phyloP scores from a whole-genome alignment of 345 rosid genomes.

The Litchi chinensis region DNA sequence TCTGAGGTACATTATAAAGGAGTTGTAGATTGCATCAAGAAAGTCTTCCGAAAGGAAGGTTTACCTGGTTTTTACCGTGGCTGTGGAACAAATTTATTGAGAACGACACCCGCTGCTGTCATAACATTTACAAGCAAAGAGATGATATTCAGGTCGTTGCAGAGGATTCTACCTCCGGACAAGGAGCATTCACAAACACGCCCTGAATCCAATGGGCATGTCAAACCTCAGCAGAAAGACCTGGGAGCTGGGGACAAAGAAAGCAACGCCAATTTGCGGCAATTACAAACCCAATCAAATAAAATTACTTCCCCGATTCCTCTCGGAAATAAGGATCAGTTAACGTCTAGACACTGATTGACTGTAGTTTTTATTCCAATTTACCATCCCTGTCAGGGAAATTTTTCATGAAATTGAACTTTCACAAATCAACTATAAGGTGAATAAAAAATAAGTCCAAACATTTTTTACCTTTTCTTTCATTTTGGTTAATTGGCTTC shows the following conservation, averaged over 20 bases:
- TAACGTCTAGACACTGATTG: conserved; percentile 25
- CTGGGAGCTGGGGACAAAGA: conserved; percentile 25
- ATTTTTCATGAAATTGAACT: conserved; percentile 11
- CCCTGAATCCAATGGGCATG: conserved; percentile 26
- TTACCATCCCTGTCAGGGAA: conserved; percentile 8
- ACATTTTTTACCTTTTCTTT: background rate
- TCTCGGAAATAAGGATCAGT: conserved; percentile 38
- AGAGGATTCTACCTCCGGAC: conserved; percentile 44
- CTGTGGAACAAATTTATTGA: conserved; percentile 71
- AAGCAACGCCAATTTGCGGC: conserved; percentile 17
- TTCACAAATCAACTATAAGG: conserved; percentile 11
- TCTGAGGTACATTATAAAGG: conserved; percentile 55
- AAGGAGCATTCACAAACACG: conserved; percentile 34
- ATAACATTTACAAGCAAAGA: conserved; percentile 85
- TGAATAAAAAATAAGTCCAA: conserved; percentile 10
- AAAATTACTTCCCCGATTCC: conserved; percentile 39
- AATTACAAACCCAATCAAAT: conserved; percentile 40
- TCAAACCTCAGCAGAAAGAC: conserved; percentile 26
- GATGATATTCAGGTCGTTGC: conserved; percentile 64
- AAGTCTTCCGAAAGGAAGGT: conserved; percentile 72
- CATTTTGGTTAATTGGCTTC: background rate
- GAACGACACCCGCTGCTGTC: conserved; percentile 88
- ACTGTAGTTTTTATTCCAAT: background rate
- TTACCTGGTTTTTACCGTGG: conserved; percentile 81
- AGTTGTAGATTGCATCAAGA: conserved; percentile 73